Percentiles rank a stretch among this genome's conserved stretches.
phyloP scores from a whole-genome alignment of 306 rosid genomes.

The Quillaja saponaria region DNA sequence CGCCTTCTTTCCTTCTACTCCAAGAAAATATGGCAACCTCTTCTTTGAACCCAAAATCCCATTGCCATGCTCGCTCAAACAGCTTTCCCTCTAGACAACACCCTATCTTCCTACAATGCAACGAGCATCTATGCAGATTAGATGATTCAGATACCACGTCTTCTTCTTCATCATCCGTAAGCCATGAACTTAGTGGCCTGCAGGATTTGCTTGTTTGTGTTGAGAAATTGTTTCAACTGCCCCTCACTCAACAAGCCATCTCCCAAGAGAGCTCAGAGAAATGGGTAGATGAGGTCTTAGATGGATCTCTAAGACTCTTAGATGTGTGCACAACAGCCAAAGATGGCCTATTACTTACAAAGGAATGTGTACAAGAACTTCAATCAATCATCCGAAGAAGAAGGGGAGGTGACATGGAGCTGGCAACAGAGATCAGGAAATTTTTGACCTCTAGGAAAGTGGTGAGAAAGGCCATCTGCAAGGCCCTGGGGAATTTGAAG shows the following conservation, averaged over 20 bases:
- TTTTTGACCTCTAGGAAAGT: conserved; percentile 12
- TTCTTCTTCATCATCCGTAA: not conserved
- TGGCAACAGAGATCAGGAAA: not conserved
- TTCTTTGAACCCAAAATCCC: not conserved
- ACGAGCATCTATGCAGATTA: not conserved
- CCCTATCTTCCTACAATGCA: not conserved
- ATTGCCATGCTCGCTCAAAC: not conserved
- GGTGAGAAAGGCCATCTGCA: not conserved
- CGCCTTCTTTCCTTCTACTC: not conserved
- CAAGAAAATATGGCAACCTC: not conserved
- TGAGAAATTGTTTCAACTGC: not conserved
- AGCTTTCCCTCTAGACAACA: not conserved
- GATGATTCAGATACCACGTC: not conserved
- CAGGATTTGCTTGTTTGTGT: conserved; percentile 1
- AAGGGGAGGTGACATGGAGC: not conserved
- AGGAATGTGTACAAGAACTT: not conserved
- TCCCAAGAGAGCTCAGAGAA: not conserved
- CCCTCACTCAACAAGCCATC: not conserved
- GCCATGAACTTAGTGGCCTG: not conserved
- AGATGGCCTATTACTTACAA: conserved; percentile 9
- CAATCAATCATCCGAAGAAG: conserved; percentile 14
- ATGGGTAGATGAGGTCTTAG: not conserved
- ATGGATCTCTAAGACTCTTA: conserved; percentile 9
- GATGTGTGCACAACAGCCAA: not conserved
- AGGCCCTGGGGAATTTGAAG: conserved; percentile 1